Evolutionary conservation across 169 alveolate genomes (phyloP), one percentile per base, ranked within the genome.

Genomic region (Plasmodium gonderi): DNA sequence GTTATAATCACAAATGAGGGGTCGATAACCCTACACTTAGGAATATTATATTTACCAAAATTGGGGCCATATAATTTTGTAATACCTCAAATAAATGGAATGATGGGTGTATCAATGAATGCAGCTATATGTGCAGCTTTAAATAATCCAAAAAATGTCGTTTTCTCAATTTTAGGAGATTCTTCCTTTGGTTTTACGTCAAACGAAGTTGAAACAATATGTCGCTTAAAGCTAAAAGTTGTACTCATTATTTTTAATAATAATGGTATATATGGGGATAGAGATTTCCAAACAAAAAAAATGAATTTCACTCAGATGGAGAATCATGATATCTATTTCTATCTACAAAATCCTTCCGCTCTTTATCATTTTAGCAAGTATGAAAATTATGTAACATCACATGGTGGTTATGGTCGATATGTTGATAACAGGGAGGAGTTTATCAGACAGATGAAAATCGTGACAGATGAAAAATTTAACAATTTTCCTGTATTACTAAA

Each of bases 41-140:
- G 92, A 51, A 85, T 85, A 36, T 38, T 85, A 54, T 85, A 75
- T 75, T 85, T 85, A 20, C 92, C 92, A 2, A 76, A 85, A 29
- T 78, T 85, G 65, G 92, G 92, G n/a, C 78, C 79, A 20, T 85
- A 33, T 20, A 85, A 74, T 75, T 85, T 54, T 60, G 89, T 75
- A 3, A 54, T 85, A 33, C 92, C 92, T 6, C 92, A 85, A 67
- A 85, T 75, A 7, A 85, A 85, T 72, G 92, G 92, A 6, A 85
- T 85, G 92, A 85, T 85, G 92, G 92, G 92, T 14, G 47, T 85
- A 36, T 74, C 92, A 54, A 85, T 85, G 92, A 85, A 85, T 67
- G 92, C 92, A 49, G 38, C 80, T 54, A 85, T 85, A 8, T 31
- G 74, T 51, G 85, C 89, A 14, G 77, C 92, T 14, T 60, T 85